phyloP scores from a whole-genome alignment of 805 yeast species.

The Pichia manshurica region DNA sequence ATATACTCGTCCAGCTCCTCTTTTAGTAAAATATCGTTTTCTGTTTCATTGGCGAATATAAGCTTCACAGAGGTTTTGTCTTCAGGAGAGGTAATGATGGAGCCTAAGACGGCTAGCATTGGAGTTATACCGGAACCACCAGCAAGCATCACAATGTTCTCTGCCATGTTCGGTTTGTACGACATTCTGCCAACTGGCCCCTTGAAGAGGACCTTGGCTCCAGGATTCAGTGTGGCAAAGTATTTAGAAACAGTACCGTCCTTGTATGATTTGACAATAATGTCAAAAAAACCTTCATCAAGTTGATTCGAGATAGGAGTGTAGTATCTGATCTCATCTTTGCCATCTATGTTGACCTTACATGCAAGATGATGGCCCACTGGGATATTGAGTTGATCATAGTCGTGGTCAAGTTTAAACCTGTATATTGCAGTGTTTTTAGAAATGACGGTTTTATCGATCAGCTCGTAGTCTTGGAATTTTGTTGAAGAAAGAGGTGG shows the following conservation, averaged over 20 bases:
- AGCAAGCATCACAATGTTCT: constrained; percentile 63
- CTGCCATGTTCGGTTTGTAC: constrained; percentile 52
- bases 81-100: constrained; percentile 61
- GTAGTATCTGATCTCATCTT: constrained; percentile 59
- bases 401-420: constrained; percentile 55
- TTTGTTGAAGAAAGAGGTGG: constrained; percentile 42
- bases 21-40: constrained; percentile 67
- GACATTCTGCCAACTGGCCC: constrained; percentile 77
- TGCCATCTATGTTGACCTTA: constrained; percentile 39
- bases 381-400: constrained; percentile 60
- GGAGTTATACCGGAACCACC: constrained; percentile 94
- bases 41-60: constrained; percentile 69
- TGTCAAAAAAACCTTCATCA: constrained; percentile 70
- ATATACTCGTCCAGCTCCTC: constrained; percentile 69
- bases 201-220: constrained; percentile 62
- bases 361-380: constrained; percentile 74
- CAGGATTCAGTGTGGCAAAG: constrained; percentile 59
- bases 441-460: constrained; percentile 68
- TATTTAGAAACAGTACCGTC: constrained; percentile 64
- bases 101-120: constrained; percentile 71
- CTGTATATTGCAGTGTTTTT: constrained; percentile 70
- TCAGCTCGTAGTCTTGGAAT: constrained; percentile 63
- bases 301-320: constrained; percentile 69
- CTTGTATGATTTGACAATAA: constrained; percentile 68
- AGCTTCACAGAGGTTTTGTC: constrained; percentile 57